Conservation (phyloP, 305 asterid genomes). For the Rubia balearica region DNA sequence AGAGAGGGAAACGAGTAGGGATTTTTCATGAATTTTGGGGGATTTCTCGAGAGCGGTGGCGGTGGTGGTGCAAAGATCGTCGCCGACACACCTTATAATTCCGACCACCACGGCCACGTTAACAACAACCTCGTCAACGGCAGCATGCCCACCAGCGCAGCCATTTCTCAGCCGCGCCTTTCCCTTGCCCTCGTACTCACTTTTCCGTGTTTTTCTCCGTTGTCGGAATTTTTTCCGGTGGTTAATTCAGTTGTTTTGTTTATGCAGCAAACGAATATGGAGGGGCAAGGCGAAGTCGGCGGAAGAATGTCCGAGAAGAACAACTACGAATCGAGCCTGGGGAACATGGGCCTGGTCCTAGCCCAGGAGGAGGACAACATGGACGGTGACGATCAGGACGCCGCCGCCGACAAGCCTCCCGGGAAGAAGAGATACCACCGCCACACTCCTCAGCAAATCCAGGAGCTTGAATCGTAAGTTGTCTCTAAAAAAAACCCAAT, state of each 20-base stretch:
- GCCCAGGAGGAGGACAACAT: constrained; percentile 73
- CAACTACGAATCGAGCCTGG: constrained; percentile 22
- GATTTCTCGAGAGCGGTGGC: constrained; percentile 48
- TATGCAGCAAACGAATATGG: constrained; percentile 71
- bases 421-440: constrained; percentile 91
- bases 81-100: constrained; percentile 35
- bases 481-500: neutral
- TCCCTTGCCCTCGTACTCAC: constrained; percentile 67
- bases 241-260: neutral
- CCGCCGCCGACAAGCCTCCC: constrained; percentile 61
- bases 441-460: constrained; percentile 98
- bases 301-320: constrained; percentile 33
- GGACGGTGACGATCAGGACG: constrained; percentile 72
- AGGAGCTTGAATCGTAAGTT: constrained; percentile 78
- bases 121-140: constrained; percentile 14
- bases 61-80: constrained; percentile 47
- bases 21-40: constrained; percentile 80
- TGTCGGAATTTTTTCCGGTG: neutral
- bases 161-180: constrained; percentile 56
- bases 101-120: constrained; percentile 19
- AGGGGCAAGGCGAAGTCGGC: constrained; percentile 52
- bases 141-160: constrained; percentile 38
- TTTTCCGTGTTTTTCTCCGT: neutral
- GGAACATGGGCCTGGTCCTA: constrained; percentile 28
- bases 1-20: neutral